Evolutionary conservation across 2,329 filamentous ascomycete species (phyloP), one percentile per base, ranked within the genome.

Genomic region (Alternaria triticimaculans): DNA sequence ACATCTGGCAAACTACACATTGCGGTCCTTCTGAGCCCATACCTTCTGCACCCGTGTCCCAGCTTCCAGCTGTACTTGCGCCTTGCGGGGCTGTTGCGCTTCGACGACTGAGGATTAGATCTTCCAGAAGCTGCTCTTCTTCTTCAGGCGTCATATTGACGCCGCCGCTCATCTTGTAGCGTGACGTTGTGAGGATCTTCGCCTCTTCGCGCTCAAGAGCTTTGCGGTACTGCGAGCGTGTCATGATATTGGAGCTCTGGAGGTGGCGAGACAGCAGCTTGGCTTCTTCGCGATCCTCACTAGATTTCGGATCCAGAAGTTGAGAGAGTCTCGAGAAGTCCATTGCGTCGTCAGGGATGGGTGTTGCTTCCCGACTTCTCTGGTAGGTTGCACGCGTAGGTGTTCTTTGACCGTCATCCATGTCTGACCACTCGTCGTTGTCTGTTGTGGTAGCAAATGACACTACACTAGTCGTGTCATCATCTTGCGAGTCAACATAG

Each of bases 1-100:
- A 87, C 58, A 89, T 89, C 78, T 98, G 95, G 77, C 96, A 99
- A 5, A 99, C 93, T 1, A 98, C 96, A 74, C 96, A 99, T 70
- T 92, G 92, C 3, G 94, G 93, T 0, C 93, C 90, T 44, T 86
- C 88, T 28, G 89, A 87, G 2, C 92, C 92, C 75, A 94, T 87
- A 1, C 91, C 91, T 6, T 88, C 88, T 1, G 89, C 91, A n/a
- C 91, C 92, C 1, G 86, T 85, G 46, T 89, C 86, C 92, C 91
- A 94, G 55, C 74, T 75, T 9, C 73, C 74, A 43, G 66, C 5
- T 84, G 84, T 81, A 48, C 61, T 67, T 60, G 65, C 60, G 9
- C 64, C 65, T 23, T 65, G 62, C 2, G 69, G 61, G n/a, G 60
- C 58, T 80, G 83, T 43, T 80, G 82, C 80, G 5, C 79, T 76